A percentile compares a stretch with the other conserved stretches of the same genome.
phyloP scores from a whole-genome alignment of 768 basidiomycete species.

The Kwoniella botswanensis region DNA sequence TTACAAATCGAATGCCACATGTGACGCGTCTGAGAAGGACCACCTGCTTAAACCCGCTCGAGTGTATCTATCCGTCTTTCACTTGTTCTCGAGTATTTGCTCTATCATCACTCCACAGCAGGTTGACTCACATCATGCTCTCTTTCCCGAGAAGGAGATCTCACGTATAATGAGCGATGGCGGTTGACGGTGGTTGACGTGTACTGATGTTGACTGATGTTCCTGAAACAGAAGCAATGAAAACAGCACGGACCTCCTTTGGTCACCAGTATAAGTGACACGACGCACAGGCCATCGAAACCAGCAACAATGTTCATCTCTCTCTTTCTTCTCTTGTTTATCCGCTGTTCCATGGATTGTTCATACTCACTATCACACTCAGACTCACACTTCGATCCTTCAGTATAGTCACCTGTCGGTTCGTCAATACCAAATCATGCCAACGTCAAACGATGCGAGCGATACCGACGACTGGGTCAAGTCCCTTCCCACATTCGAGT shows the following conservation, averaged over 20 bases:
- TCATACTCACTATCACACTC: no score
- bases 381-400: neutral
- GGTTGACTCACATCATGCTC: no score
- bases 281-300: neutral
- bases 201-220: neutral
- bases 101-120: no score
- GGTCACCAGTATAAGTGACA: neutral
- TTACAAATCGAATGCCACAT: neutral
- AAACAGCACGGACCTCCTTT: neutral
- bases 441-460: neutral
- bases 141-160: no score
- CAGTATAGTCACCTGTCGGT: neutral
- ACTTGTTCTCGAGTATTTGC: no score
- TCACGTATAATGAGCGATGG: neutral
- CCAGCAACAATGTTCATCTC: neutral
- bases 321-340: neutral
- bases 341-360: neutral
- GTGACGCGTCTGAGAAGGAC: no score
- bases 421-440: neutral
- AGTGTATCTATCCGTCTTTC: no score
- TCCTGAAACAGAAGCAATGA: conserved; percentile 1
- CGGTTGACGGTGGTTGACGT: conserved; percentile 3
- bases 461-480: neutral
- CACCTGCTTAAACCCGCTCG: no score
- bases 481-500: conserved; percentile 16